Conservation (phyloP, 257 asterid species). For the Catharanthus roseus region DNA sequence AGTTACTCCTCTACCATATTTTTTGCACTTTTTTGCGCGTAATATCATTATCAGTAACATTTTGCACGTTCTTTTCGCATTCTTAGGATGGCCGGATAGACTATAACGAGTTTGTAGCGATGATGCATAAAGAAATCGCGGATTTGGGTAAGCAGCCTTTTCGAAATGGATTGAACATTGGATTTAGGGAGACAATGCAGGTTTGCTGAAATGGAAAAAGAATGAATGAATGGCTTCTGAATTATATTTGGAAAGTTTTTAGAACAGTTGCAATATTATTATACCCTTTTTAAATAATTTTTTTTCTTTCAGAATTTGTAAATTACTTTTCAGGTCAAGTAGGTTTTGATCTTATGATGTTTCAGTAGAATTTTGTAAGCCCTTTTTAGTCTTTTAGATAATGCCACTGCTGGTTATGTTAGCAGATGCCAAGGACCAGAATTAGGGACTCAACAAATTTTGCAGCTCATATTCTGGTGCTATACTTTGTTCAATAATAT, state of each 20-base stretch:
- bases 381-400: neutral
- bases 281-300: too few relatives aligned
- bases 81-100: conserved; percentile 49
- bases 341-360: conserved; percentile 13
- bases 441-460: neutral
- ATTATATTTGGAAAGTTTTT: neutral
- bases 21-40: too few relatives aligned
- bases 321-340: neutral
- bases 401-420: neutral
- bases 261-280: too few relatives aligned
- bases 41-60: neutral
- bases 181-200: conserved; percentile 20
- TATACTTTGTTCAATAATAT: neutral
- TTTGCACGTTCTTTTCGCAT: neutral
- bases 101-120: conserved; percentile 43
- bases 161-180: conserved; percentile 13
- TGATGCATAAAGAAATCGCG: conserved; percentile 45
- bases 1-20: conserved; percentile 2
- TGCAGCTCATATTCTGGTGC: neutral
- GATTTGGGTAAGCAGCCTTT: conserved; percentile 34
- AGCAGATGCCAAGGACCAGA: neutral
- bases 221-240: conserved; percentile 3
- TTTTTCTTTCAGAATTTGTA: neutral
- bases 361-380: neutral
- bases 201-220: conserved; percentile 24